Evolutionary conservation across 176 grass and related monocot genomes (phyloP).

Genomic region (Rhynchospora tenuis): DNA sequence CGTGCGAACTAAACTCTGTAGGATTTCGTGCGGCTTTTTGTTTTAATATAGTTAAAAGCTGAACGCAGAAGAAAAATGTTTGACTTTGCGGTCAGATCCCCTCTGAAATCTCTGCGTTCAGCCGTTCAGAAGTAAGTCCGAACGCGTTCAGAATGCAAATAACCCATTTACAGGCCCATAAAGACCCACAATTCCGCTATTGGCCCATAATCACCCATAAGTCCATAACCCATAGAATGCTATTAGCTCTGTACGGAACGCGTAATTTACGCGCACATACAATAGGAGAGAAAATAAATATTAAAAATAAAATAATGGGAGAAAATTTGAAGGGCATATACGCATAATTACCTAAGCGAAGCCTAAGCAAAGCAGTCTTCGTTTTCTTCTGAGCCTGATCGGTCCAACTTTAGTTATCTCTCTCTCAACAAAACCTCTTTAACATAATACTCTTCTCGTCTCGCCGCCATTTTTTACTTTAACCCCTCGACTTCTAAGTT

Average conservation of each 20-base stretch:
- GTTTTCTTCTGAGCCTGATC: background rate
- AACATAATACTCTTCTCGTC: background rate
- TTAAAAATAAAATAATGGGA: background rate
- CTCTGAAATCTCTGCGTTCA: no score
- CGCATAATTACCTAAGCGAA: background rate
- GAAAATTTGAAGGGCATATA: slow-evolving; percentile 17
- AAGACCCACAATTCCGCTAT: no score
- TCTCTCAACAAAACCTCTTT: background rate
- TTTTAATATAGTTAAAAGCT: no score
- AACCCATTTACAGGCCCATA: no score
- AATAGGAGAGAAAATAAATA: background rate
- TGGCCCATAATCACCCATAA: no score
- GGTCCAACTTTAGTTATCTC: background rate
- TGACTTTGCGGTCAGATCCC: no score
- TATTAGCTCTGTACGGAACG: background rate
- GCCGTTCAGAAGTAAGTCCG: no score
- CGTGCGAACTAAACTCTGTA: no score
- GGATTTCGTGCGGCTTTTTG: no score
- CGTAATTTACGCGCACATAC: background rate
- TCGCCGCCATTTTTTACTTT: background rate
- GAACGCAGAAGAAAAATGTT: no score
- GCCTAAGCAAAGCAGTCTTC: background rate
- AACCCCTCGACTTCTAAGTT: background rate
- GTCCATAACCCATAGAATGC: no score
- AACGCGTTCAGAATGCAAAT: no score